These are phyloP conservation scores for Rheum nobile DNA, from an alignment of 148 eudicot genomes.

Conservation along the genomic window DNA sequence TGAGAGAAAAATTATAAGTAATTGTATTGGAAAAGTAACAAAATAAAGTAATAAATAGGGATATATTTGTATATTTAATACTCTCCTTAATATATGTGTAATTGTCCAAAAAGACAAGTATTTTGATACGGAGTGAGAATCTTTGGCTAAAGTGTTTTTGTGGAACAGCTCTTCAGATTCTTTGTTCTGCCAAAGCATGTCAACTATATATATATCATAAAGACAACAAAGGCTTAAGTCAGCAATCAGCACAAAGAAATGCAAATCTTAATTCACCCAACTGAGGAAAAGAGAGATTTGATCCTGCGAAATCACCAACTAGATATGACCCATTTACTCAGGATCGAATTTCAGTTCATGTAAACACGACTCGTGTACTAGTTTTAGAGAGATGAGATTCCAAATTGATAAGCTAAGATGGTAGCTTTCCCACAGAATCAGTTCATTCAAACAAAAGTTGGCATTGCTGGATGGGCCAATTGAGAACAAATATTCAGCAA, in stretches of 20 bases:
- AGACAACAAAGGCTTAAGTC: not conserved
- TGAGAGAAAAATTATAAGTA: too few relatives aligned
- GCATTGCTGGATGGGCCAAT: not conserved
- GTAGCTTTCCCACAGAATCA: not conserved
- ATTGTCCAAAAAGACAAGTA: too few relatives aligned
- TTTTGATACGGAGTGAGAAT: too few relatives aligned
- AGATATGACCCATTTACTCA: not conserved
- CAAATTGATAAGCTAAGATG: not conserved
- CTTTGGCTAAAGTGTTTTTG: not conserved
- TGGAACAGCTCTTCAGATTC: not conserved
- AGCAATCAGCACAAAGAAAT: not conserved
- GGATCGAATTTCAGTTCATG: not conserved
- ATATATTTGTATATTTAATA: too few relatives aligned
- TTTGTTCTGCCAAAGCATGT: conserved; percentile 1
- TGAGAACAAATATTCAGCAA: not conserved
- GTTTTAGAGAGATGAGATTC: not conserved
- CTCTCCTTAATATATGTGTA: too few relatives aligned
- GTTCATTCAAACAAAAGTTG: not conserved
- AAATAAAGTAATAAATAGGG: too few relatives aligned
- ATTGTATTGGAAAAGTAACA: too few relatives aligned
- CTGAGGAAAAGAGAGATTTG: not conserved
- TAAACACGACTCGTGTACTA: not conserved
- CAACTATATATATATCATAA: not conserved
- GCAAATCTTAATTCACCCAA: not conserved
- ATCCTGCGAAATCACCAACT: not conserved